Evolutionary conservation across 2,329 filamentous ascomycete species (phyloP).

Genomic region (Colletotrichum tofieldiae): DNA sequence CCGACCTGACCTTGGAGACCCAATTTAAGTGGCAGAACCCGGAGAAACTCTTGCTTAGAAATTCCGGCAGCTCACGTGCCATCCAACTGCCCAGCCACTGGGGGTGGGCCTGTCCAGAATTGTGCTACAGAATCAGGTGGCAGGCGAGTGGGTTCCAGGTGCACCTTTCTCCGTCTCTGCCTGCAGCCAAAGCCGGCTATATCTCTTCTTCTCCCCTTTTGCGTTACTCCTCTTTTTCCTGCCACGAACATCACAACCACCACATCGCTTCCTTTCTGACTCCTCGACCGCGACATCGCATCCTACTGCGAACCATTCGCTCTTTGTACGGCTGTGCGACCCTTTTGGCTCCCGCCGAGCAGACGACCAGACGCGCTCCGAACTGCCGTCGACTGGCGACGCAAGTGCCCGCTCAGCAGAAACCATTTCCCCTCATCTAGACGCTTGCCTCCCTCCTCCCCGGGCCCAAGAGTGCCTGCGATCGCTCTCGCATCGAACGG

Average conservation of each 20-base stretch:
- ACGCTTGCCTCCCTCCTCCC: not conserved
- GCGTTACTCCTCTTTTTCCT: constrained; percentile 37
- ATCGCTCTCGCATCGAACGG: not conserved
- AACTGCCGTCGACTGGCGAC: constrained; percentile 21
- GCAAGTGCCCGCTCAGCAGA: constrained; percentile 39
- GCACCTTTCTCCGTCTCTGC: constrained; percentile 30
- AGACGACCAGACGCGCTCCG: constrained; percentile 9
- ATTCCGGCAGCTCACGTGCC: constrained; percentile 25
- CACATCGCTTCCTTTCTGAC: constrained; percentile 17
- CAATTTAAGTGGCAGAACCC: not conserved
- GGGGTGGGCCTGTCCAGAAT: not conserved
- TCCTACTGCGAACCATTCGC: not conserved
- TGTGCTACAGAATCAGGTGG: constrained; percentile 40
- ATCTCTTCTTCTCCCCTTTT: constrained; percentile 34
- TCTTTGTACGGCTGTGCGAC: constrained; percentile 16
- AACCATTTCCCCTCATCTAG: constrained; percentile 2
- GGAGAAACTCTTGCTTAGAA: constrained; percentile 14
- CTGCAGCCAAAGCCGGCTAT: constrained; percentile 36
- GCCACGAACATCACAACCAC: constrained; percentile 29
- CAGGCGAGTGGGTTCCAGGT: constrained; percentile 36
- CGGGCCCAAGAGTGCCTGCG: not conserved
- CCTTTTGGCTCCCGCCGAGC: not conserved
- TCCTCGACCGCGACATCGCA: constrained; percentile 14
- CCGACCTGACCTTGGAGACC: not conserved
- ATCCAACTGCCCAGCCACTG: not conserved